These are phyloP conservation scores for Ceratocystis variospora DNA, from an alignment of 2,329 filamentous ascomycete genomes.

Conservation along the genomic window DNA sequence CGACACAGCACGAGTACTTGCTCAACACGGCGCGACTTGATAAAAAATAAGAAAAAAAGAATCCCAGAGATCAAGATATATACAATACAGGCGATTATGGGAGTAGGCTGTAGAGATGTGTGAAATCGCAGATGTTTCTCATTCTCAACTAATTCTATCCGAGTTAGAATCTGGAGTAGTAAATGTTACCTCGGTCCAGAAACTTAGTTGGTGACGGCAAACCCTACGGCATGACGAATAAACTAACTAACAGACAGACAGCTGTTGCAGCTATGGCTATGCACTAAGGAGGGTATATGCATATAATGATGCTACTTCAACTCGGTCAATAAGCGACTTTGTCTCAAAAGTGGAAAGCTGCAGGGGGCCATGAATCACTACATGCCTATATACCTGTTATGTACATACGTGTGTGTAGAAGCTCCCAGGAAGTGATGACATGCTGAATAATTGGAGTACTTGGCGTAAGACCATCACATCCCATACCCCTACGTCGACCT, in stretches of 20 bases:
- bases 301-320: background rate
- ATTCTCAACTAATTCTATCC: no score
- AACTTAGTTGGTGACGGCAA: background rate
- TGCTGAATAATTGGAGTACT: background rate
- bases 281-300: background rate
- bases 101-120: background rate
- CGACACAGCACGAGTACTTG: background rate
- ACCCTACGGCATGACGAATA: background rate
- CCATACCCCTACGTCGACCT: background rate
- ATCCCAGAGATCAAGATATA: background rate
- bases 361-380: background rate
- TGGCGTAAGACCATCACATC: background rate
- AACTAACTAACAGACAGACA: background rate
- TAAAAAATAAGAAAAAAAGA: background rate
- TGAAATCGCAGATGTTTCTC: no score
- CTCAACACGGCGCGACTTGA: background rate
- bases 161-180: background rate
- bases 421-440: background rate
- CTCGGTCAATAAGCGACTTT: background rate
- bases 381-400: background rate
- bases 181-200: conserved; percentile 1
- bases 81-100: background rate
- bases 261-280: background rate
- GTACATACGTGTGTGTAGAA: background rate
- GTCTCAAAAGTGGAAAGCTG: background rate